Conservation (phyloP, 192 early-diverging fungal genomes). For the Linnemannia elongata region DNA sequence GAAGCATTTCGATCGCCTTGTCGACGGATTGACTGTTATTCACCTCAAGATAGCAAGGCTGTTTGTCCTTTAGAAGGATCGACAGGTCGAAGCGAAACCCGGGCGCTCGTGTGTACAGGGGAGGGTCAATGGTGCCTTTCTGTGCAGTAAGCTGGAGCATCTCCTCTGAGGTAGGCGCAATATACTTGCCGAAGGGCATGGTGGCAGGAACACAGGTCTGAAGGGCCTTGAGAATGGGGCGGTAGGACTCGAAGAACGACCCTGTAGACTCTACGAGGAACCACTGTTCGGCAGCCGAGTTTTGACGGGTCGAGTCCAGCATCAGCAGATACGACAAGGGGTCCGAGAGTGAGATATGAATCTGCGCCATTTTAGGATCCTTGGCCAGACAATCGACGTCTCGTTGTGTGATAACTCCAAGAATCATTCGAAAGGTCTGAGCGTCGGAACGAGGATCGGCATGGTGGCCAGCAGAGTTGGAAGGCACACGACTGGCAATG, state of each 20-base stretch:
- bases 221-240: constrained; percentile 53
- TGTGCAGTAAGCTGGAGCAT: not conserved
- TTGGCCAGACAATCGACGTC: constrained; percentile 38
- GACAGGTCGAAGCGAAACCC: constrained; percentile 44
- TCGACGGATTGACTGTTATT: not conserved
- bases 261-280: constrained; percentile 58
- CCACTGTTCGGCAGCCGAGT: not conserved
- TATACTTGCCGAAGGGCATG: constrained; percentile 58
- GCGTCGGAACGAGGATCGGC: not conserved
- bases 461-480: not conserved
- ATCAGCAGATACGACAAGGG: constrained; percentile 28
- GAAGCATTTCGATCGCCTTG: constrained; percentile 7
- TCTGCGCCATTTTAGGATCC: constrained; percentile 12
- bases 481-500: constrained; percentile 36
- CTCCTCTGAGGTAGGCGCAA: constrained; percentile 36
- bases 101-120: constrained; percentile 56
- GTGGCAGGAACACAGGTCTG: constrained; percentile 38
- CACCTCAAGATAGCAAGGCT: constrained; percentile 21
- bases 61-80: constrained; percentile 19
- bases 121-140: constrained; percentile 35
- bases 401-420: constrained; percentile 58
- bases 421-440: constrained; percentile 42
- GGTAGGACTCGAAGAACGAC: constrained; percentile 53
- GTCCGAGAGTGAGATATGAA: constrained; percentile 51
- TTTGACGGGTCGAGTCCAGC: constrained; percentile 1